phyloP scores from a whole-genome alignment of 352 stramenopile genomes.

The Phytopythium delawarense region DNA sequence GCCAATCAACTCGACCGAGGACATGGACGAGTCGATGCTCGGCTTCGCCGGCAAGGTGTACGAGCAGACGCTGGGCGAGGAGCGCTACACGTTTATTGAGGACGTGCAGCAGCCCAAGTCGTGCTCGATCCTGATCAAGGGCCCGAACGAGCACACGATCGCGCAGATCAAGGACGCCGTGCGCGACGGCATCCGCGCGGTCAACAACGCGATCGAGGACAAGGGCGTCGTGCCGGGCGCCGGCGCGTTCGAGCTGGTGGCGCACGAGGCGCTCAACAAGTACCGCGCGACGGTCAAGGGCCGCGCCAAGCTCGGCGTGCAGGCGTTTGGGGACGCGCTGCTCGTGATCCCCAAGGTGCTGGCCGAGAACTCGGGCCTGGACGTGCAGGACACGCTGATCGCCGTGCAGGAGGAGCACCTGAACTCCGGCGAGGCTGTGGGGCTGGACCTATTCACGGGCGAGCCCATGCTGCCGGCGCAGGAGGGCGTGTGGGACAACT shows the following conservation, averaged over 20 bases:
- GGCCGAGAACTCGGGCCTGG: constrained; percentile 83
- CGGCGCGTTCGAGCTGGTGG: constrained; percentile 96
- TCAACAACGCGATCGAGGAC: constrained; percentile 99
- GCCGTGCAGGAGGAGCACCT: constrained; percentile 95
- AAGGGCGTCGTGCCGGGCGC: constrained; percentile 94
- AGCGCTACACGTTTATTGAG: constrained; percentile 99
- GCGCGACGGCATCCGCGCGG: constrained; percentile 95
- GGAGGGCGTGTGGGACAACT: constrained; percentile 98
- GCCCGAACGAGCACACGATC: constrained; percentile 98
- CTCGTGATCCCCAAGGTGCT: constrained; percentile 98
- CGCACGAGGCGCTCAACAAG: constrained; percentile 84
- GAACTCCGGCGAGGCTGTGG: constrained; percentile 89
- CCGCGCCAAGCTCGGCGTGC: constrained; percentile 96
- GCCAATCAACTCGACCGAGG: constrained; percentile 97
- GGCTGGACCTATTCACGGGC: constrained; percentile 95
- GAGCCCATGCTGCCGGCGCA: constrained; percentile 96
- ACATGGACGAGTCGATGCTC: constrained; percentile 95
- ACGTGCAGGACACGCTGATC: constrained; percentile 95
- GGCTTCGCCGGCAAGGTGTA: constrained; percentile 97
- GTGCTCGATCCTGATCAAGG: constrained; percentile 98
- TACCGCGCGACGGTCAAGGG: constrained; percentile 91
- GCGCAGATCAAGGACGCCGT: constrained; percentile 99
- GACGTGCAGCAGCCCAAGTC: constrained; percentile 96
- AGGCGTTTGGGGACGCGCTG: constrained; percentile 97
- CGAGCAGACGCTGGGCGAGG: constrained; percentile 97